These are phyloP conservation scores for Claviceps quebecensis DNA, from an alignment of 2,329 filamentous ascomycete species.

Conservation along the genomic window DNA sequence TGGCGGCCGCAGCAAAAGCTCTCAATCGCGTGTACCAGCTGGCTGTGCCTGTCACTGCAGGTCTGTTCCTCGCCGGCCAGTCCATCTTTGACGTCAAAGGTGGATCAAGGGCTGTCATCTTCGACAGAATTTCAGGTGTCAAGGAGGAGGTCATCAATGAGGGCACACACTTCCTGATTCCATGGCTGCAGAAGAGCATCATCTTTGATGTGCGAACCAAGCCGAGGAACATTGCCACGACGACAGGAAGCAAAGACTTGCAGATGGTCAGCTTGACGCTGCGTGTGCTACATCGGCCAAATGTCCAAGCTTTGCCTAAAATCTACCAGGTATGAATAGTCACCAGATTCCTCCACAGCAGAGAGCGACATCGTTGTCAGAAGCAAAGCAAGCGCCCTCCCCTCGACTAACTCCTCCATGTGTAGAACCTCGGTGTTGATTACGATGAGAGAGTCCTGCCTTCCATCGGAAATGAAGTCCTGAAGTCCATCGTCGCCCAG, in stretches of 20 bases:
- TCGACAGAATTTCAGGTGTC: conserved; percentile 84
- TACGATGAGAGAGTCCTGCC: conserved; percentile 98
- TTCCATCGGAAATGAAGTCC: conserved; percentile 97
- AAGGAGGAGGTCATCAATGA: conserved; percentile 88
- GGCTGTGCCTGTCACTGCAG: conserved; percentile 61
- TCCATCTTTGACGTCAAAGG: conserved; percentile 96
- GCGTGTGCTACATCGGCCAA: conserved; percentile 85
- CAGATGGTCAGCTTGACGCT: conserved; percentile 99
- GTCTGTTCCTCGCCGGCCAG: conserved; percentile 52
- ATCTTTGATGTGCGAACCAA: conserved; percentile 96
- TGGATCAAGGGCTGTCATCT: conserved; percentile 90
- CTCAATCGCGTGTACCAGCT: conserved; percentile 50
- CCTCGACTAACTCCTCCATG: background rate
- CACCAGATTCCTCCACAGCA: background rate
- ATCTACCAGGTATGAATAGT: conserved; percentile 73
- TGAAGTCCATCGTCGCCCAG: conserved; percentile 96
- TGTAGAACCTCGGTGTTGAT: conserved; percentile 85
- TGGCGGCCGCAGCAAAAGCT: conserved; percentile 42
- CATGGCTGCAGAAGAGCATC: conserved; percentile 90
- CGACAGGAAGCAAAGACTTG: conserved; percentile 95
- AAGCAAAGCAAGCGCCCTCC: background rate
- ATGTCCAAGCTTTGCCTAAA: conserved; percentile 82
- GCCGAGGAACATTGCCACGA: conserved; percentile 93
- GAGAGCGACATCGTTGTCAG: background rate
- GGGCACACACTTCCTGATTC: conserved; percentile 90